A percentile compares a stretch with the other conserved stretches of the same genome.
Evolutionary conservation across 192 early-diverging fungal species (phyloP).

Genomic region (Backusella luteola): DNA sequence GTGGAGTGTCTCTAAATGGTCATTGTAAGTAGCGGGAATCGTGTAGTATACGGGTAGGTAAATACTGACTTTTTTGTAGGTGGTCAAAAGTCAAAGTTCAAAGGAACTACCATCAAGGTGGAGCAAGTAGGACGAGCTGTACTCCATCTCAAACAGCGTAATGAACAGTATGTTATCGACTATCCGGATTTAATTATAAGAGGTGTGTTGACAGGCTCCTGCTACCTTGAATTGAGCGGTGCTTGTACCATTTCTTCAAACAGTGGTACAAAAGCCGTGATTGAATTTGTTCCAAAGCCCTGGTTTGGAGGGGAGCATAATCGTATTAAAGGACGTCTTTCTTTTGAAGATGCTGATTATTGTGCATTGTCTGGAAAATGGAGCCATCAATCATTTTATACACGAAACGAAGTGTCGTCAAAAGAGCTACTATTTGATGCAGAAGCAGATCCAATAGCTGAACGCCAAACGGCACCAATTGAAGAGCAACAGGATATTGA

Average conservation of each 20-base stretch:
- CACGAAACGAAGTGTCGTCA: constrained; percentile 23
- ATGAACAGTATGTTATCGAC: constrained; percentile 56
- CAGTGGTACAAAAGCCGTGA: constrained; percentile 50
- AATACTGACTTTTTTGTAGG: constrained; percentile 14
- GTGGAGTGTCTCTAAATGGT: constrained; percentile 62
- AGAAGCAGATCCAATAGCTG: constrained; percentile 51
- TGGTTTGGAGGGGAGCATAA: constrained; percentile 66
- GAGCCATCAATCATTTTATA: constrained; percentile 30
- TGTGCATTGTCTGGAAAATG: constrained; percentile 32
- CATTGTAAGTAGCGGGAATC: constrained; percentile 30
- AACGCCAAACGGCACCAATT: constrained; percentile 57
- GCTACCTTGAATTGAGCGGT: constrained; percentile 64
- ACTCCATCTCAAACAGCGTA: constrained; percentile 46
- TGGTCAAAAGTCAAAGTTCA: constrained; percentile 62
- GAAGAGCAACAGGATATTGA: constrained; percentile 62
- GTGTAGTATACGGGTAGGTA: background rate
- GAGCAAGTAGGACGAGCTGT: constrained; percentile 63
- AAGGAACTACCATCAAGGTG: constrained; percentile 60
- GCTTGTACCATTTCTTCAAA: constrained; percentile 55
- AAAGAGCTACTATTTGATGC: constrained; percentile 65
- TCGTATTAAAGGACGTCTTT: constrained; percentile 32
- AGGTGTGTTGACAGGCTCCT: constrained; percentile 56
- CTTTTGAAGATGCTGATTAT: constrained; percentile 6
- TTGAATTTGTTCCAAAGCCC: constrained; percentile 61
- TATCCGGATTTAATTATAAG: constrained; percentile 60